Evolutionary conservation across 208 protist species (phyloP), one percentile per base, ranked within the genome.

Genomic region (Angomonas ambiguus): DNA sequence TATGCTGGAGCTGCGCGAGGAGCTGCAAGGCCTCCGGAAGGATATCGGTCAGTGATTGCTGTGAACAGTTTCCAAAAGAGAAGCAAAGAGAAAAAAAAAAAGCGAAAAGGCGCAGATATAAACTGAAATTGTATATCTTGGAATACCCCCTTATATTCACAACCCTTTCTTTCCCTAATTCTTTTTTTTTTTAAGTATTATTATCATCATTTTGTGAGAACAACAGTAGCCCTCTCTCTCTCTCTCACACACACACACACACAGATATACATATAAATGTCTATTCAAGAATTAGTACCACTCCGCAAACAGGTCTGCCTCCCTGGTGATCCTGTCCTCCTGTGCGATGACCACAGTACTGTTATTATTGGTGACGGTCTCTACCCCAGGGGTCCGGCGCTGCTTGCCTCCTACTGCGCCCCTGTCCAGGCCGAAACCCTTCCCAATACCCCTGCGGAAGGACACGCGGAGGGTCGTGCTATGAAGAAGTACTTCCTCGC

Each of bases 321-420:
- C 0, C 89, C 89, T 10, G 89, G 89, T 13, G 86, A 95, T n/a
- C 77, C 83, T 13, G 86, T 95, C 1, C 67, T 95, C 27, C 41
- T 71, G 30, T 61, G 85, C 28, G 62, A 66, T 8, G 61, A 69
- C 11, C 27, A 33, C 8, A 85, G 82, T 3, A 75, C 87, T 20
- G 84, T 95, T 13, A 56, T 78, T 11, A 67, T 95, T 4, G 85
- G 83, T n/a, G 73, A 72, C 24, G 86, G 83, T 18, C 80, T 94
- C 18, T 75, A 71, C 13, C 71, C 67, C n/a, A 41, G 83, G 51
- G 31, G 59, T 30, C 76, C 68, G 32, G 38, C 88, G 11, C 63
- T 95, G 10, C 65, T 87, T 24, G 62, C 85, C 0, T 76, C 85
- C 62, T 80, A 83, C 67, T 89, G 84, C 61, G 86, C 82, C 0